These are phyloP conservation scores for Zasmidium cellare DNA, from an alignment of 2,329 filamentous ascomycete genomes.

Conservation along the genomic window DNA sequence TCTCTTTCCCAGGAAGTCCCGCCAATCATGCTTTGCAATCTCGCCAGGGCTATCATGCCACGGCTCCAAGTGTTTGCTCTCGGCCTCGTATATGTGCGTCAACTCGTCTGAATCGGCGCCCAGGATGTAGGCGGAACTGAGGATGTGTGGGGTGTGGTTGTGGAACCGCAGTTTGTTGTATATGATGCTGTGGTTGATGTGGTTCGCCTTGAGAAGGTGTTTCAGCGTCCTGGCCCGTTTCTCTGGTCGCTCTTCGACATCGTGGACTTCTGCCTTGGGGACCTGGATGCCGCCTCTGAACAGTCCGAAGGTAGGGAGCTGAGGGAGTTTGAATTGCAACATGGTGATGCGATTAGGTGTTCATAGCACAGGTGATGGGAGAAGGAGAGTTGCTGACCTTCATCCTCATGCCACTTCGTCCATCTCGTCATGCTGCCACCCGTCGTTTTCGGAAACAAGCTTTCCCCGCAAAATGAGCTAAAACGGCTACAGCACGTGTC, in stretches of 20 bases:
- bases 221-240: conserved; percentile 81
- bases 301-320: conserved; percentile 27
- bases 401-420: background rate
- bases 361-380: background rate
- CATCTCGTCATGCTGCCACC: background rate
- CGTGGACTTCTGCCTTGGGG: conserved; percentile 69
- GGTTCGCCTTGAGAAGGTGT: conserved; percentile 87
- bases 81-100: conserved; percentile 76
- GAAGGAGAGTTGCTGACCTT: background rate
- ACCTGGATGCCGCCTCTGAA: conserved; percentile 47
- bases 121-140: conserved; percentile 82
- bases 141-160: conserved; percentile 80
- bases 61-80: conserved; percentile 69
- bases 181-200: conserved; percentile 82
- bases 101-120: conserved; percentile 73
- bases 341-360: conserved; percentile 10
- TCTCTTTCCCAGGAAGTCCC: conserved; percentile 75
- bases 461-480: background rate
- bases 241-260: conserved; percentile 77
- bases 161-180: conserved; percentile 73
- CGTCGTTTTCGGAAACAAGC: background rate
- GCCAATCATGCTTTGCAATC: conserved; percentile 81
- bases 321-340: conserved; percentile 32
- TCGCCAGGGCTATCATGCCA: conserved; percentile 87
- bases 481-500: background rate